These are phyloP conservation scores for Tinospora cordifolia DNA, from an alignment of 164 flowering plant genomes.

Conservation along the genomic window DNA sequence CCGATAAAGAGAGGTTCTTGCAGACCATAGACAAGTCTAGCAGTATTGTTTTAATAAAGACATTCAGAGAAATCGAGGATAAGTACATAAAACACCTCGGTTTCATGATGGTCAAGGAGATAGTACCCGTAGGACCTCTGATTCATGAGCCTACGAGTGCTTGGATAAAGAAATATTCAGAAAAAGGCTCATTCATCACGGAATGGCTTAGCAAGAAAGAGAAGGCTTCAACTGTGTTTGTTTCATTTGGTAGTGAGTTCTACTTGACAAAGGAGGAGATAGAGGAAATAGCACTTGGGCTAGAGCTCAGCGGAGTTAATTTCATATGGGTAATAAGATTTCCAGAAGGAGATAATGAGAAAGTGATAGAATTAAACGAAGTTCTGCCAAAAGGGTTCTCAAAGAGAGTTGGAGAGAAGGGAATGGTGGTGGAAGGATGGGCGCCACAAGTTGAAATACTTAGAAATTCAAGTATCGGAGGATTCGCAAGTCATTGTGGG, in stretches of 20 bases:
- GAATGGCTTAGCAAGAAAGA: slow-evolving; percentile 27
- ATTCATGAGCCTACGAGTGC: slow-evolving; percentile 15
- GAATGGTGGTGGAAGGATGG: slow-evolving; percentile 30
- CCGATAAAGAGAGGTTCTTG: neutral
- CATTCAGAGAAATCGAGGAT: slow-evolving; percentile 27
- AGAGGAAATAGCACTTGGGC: slow-evolving; percentile 27
- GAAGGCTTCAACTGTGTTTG: slow-evolving; percentile 21
- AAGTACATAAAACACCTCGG: slow-evolving; percentile 23
- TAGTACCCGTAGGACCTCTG: slow-evolving; percentile 30
- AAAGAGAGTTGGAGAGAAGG: slow-evolving; percentile 22
- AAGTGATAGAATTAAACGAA: slow-evolving; percentile 4
- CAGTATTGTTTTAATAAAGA: slow-evolving; percentile 21
- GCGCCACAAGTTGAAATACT: slow-evolving; percentile 26
- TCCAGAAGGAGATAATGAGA: slow-evolving; percentile 16
- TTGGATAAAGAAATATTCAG: neutral
- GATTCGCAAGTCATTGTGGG: slow-evolving; percentile 35
- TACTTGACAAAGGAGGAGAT: slow-evolving; percentile 24
- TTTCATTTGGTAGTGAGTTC: slow-evolving; percentile 36
- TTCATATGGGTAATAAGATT: slow-evolving; percentile 35
- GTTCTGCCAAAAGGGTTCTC: slow-evolving; percentile 29
- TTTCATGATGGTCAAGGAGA: slow-evolving; percentile 11
- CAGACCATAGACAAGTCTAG: slow-evolving; percentile 5
- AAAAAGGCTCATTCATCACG: neutral
- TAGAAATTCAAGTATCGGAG: slow-evolving; percentile 21
- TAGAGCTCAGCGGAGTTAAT: slow-evolving; percentile 26